Percentiles rank a stretch among this genome's conserved stretches.
These are phyloP conservation scores for Penicillium paradoxum DNA, from an alignment of 495 filamentous ascomycete genomes.

Conservation along the genomic window DNA sequence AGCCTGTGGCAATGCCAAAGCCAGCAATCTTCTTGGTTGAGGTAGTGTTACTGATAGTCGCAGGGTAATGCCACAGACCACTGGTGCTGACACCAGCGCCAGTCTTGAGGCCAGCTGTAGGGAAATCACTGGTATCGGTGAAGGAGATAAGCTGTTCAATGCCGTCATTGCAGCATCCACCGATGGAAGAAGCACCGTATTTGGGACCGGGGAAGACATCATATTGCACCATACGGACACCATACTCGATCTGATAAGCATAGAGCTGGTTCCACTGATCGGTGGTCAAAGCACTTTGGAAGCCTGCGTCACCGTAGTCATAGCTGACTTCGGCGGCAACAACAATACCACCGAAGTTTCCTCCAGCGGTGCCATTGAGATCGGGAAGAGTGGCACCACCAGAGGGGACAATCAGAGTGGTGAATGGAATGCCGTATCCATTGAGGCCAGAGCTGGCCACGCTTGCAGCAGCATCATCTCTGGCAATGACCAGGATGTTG, in stretches of 20 bases:
- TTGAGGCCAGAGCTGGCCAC: conserved; percentile 52
- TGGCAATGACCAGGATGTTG: conserved; percentile 56
- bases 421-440: conserved; percentile 57
- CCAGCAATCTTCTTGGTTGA: conserved; percentile 50
- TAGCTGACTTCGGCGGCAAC: conserved; percentile 54
- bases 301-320: conserved; percentile 41
- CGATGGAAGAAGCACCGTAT: conserved; percentile 40
- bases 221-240: conserved; percentile 58
- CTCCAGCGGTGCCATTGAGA: conserved; percentile 43
- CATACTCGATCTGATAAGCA: conserved; percentile 52
- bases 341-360: conserved; percentile 56
- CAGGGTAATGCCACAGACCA: conserved; percentile 56
- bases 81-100: conserved; percentile 48
- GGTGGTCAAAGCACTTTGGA: conserved; percentile 49
- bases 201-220: conserved; percentile 51
- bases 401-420: conserved; percentile 50
- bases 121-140: conserved; percentile 44
- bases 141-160: conserved; percentile 51
- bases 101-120: conserved; percentile 46
- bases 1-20: conserved; percentile 39
- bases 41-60: conserved; percentile 47
- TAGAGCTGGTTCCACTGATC: conserved; percentile 55
- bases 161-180: conserved; percentile 45
- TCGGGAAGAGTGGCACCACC: conserved; percentile 45
- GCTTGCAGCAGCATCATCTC: conserved; percentile 41